Percentiles rank a stretch among this genome's conserved stretches.
Evolutionary conservation across 768 basidiomycete species (phyloP).

Genomic region (Scleroderma citrinum): DNA sequence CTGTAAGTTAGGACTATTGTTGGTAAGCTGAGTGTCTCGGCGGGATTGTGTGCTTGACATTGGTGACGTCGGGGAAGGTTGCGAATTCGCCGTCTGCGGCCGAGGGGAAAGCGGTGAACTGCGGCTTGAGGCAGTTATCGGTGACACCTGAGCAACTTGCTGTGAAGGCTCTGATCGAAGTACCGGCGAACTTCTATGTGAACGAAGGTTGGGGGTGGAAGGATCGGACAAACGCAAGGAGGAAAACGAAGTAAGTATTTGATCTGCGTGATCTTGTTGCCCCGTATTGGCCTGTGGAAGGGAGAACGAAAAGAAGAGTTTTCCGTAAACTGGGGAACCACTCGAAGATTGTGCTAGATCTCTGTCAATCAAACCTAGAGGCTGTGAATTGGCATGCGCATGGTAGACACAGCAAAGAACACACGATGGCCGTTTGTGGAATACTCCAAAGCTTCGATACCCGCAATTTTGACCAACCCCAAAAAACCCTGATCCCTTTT

Average conservation of each 20-base stretch:
- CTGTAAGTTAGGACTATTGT: slow-evolving; percentile 3
- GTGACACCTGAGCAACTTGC: slow-evolving; percentile 15
- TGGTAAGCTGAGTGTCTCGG: slow-evolving; percentile 2
- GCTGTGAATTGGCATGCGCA: slow-evolving; percentile 1
- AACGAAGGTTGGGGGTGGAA: slow-evolving; percentile 7
- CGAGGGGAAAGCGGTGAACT: slow-evolving; percentile 6
- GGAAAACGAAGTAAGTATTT: slow-evolving; percentile 12
- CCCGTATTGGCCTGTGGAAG: slow-evolving; percentile 28
- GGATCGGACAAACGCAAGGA: slow-evolving; percentile 11
- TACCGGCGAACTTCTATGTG: slow-evolving; percentile 19
- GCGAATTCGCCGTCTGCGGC: slow-evolving; percentile 13
- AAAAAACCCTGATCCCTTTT: slow-evolving; percentile 79
- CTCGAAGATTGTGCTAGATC: slow-evolving; percentile 39
- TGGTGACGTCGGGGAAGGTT: slow-evolving; percentile 2
- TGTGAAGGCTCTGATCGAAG: slow-evolving; percentile 16
- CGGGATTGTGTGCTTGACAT: slow-evolving; percentile 6
- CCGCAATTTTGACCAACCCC: slow-evolving; percentile 51
- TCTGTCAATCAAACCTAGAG: slow-evolving; percentile 41
- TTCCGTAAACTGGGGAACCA: slow-evolving; percentile 63
- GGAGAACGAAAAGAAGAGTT: slow-evolving; percentile 63
- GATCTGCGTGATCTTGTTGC: slow-evolving; percentile 11
- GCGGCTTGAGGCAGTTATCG: slow-evolving; percentile 4
- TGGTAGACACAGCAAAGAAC: neutral
- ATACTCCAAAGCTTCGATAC: slow-evolving; percentile 46
- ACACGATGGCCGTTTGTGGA: slow-evolving; percentile 44